A percentile compares a stretch with the other conserved stretches of the same genome.
Conservation (phyloP, 352 stramenopile genomes). For the Phytopythium helicoides region DNA sequence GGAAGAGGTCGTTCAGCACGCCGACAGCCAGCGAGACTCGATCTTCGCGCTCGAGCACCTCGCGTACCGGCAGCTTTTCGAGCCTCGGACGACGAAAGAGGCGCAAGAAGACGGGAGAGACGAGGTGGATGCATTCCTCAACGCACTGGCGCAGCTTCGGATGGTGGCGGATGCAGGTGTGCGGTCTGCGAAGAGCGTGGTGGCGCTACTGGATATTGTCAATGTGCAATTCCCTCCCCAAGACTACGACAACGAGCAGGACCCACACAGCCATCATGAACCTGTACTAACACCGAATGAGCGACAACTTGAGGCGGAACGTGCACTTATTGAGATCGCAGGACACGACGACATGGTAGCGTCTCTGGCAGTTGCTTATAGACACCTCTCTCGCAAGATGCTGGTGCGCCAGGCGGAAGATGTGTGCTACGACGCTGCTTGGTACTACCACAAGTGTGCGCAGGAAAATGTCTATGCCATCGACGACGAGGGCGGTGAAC, state of each 20-base stretch:
- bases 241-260: slow-evolving; percentile 14
- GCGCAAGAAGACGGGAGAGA: background rate
- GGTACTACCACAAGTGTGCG: slow-evolving; percentile 50
- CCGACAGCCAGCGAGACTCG: slow-evolving; percentile 32
- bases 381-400: slow-evolving; percentile 37
- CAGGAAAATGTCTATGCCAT: slow-evolving; percentile 58
- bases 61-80: slow-evolving; percentile 64
- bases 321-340: slow-evolving; percentile 28
- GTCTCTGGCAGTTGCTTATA: slow-evolving; percentile 57
- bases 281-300: slow-evolving; percentile 16
- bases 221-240: slow-evolving; percentile 27
- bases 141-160: slow-evolving; percentile 42
- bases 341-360: slow-evolving; percentile 43
- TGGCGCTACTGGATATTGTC: slow-evolving; percentile 61
- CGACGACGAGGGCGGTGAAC: slow-evolving; percentile 44
- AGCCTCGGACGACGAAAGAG: slow-evolving; percentile 17
- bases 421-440: slow-evolving; percentile 37
- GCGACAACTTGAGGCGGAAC: slow-evolving; percentile 30
- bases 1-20: slow-evolving; percentile 16
- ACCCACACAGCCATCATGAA: slow-evolving; percentile 11
- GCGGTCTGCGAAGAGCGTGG: slow-evolving; percentile 29
- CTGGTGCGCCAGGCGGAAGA: slow-evolving; percentile 4
- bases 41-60: slow-evolving; percentile 50
- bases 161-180: slow-evolving; percentile 42
- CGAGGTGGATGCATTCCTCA: slow-evolving; percentile 29